A percentile compares a stretch with the other conserved stretches of the same genome.
These are phyloP conservation scores for Myxozyma geophila DNA, from an alignment of 805 yeast species.

Conservation along the genomic window DNA sequence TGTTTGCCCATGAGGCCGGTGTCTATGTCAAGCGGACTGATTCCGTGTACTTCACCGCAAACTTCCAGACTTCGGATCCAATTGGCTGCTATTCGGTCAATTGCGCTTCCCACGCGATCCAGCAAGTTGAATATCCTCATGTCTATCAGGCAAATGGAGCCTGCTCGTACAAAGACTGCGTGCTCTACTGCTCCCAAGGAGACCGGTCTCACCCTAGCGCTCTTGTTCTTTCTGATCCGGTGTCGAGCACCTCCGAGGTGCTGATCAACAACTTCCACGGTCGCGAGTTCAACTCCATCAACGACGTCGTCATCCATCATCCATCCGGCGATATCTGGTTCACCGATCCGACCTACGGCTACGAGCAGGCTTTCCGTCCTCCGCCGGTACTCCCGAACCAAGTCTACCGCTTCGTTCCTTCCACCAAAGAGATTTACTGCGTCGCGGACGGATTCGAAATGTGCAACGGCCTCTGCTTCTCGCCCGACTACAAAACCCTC, in stretches of 20 bases:
- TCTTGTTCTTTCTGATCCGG: conserved; percentile 27
- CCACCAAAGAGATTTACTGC: conserved; percentile 16
- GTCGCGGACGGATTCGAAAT: conserved; percentile 29
- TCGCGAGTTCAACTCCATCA: conserved; percentile 32
- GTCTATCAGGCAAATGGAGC: conserved; percentile 35
- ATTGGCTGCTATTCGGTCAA: conserved; percentile 23
- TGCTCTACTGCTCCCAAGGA: conserved; percentile 34
- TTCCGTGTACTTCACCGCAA: conserved; percentile 31
- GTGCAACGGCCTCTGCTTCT: conserved; percentile 37
- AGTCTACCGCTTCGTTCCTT: conserved; percentile 31
- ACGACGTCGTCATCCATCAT: conserved; percentile 36
- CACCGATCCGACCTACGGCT: conserved; percentile 35
- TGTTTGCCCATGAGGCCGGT: conserved; percentile 36
- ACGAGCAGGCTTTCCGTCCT: conserved; percentile 31
- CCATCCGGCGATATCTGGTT: conserved; percentile 35
- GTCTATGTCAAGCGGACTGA: conserved; percentile 31
- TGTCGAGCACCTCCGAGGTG: conserved; percentile 13
- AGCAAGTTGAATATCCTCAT: conserved; percentile 15
- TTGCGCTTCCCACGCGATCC: conserved; percentile 15
- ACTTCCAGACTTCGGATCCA: conserved; percentile 29
- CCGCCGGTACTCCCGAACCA: conserved; percentile 27
- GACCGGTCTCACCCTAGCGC: conserved; percentile 18
- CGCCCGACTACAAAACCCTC: conserved; percentile 30
- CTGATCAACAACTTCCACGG: conserved; percentile 32
- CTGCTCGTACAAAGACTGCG: conserved; percentile 23